Conservation (phyloP, 805 yeast species). For the Grigorovia transvaalensis region DNA sequence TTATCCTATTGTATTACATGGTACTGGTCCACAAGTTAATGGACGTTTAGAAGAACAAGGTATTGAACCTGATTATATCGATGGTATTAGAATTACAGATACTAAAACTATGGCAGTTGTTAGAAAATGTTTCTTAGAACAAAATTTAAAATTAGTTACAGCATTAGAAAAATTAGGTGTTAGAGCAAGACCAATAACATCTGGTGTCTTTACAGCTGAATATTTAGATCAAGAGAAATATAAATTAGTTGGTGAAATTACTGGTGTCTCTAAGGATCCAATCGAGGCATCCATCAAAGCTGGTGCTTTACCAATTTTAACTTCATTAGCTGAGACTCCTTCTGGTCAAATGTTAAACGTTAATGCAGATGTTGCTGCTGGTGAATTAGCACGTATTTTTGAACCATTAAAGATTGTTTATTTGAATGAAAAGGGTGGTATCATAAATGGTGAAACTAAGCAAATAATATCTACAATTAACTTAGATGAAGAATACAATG, state of each 20-base stretch:
- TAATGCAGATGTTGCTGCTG: constrained; percentile 98
- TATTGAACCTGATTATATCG: constrained; percentile 89
- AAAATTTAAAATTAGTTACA: constrained; percentile 86
- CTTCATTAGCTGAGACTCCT: constrained; percentile 93
- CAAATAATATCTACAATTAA: constrained; percentile 85
- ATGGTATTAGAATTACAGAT: constrained; percentile 94
- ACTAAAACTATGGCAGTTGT: constrained; percentile 93
- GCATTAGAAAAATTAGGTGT: constrained; percentile 96
- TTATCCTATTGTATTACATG: constrained; percentile 93
- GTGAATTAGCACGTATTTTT: constrained; percentile 91
- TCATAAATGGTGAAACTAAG: constrained; percentile 82
- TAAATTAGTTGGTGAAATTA: constrained; percentile 84
- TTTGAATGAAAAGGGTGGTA: constrained; percentile 95
- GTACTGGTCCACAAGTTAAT: constrained; percentile 98
- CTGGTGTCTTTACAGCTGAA: constrained; percentile 92
- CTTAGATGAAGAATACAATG: constrained; percentile 92
- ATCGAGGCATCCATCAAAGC: constrained; percentile 91
- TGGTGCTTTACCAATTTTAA: constrained; percentile 92
- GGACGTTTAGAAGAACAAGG: constrained; percentile 88
- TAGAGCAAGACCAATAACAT: constrained; percentile 95
- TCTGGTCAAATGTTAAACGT: constrained; percentile 95
- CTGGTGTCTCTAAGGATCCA: constrained; percentile 75
- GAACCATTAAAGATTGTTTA: constrained; percentile 96
- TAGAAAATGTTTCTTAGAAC: constrained; percentile 89
- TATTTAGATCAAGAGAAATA: constrained; percentile 85